Evolutionary conservation across 1,284 basidiomycete genomes (phyloP).

Genomic region (Cutaneotrichosporon sp.): DNA sequence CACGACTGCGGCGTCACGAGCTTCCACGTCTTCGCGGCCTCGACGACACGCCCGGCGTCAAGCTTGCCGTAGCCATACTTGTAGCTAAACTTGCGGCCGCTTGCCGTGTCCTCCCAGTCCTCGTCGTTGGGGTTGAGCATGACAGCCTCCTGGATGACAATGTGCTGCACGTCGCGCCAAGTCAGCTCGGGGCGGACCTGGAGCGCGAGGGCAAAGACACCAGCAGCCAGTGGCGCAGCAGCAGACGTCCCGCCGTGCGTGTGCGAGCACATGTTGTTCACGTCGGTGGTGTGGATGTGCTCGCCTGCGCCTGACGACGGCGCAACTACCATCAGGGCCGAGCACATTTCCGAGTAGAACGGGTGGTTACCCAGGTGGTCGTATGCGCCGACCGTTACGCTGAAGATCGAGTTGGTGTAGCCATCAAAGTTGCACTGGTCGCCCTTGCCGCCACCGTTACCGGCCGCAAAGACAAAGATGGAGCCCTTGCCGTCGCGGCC

Average conservation of each 20-base stretch:
- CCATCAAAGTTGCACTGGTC: constrained; percentile 99
- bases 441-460: constrained; percentile 83
- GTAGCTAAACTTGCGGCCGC: constrained; percentile 82
- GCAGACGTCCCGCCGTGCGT: constrained; percentile 95
- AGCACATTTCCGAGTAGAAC: constrained; percentile 94
- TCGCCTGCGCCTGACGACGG: constrained; percentile 95
- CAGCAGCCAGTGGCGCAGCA: constrained; percentile 91
- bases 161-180: constrained; percentile 94
- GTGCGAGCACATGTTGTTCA: constrained; percentile 62
- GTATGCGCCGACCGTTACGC: constrained; percentile 88
- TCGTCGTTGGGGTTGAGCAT: constrained; percentile 83
- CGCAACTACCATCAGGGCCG: constrained; percentile 92
- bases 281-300: constrained; percentile 88
- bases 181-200: constrained; percentile 82
- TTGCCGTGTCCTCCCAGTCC: constrained; percentile 85
- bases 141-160: constrained; percentile 73
- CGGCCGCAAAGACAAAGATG: constrained; percentile 95
- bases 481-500: constrained; percentile 87
- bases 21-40: constrained; percentile 73
- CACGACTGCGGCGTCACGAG: constrained; percentile 93
- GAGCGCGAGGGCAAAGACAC: constrained; percentile 81
- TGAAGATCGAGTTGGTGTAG: constrained; percentile 97
- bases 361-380: constrained; percentile 91
- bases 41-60: constrained; percentile 77
- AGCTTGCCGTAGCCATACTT: constrained; percentile 91